Evolutionary conservation across 306 rosid species (phyloP), one percentile per base, ranked within the genome.

Genomic region (Gynostemma pentaphyllum): DNA sequence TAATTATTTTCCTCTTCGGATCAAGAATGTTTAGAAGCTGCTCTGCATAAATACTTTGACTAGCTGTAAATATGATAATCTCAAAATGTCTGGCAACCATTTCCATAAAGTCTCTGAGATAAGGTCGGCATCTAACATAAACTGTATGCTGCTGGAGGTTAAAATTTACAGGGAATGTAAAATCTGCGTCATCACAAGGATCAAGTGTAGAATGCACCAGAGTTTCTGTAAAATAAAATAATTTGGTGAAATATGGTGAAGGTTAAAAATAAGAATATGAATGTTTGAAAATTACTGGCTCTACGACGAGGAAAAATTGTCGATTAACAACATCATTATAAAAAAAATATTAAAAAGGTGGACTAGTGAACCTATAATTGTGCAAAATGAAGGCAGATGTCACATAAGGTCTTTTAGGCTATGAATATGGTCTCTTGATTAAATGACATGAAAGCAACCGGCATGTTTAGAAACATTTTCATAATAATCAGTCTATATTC

Each of bases 1-100:
- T 95, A 57, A 92, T 84, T 73, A 88, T 85, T 81, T 84, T 92
- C 70, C 99, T 83, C 81, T 82, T 92, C 7, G 99, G 99, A 79
- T 92, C 99, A 69, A 88, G 84, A 72, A 92, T 94, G 51, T 92
- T 92, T 29, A 88, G 86, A 65, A 92, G 99, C 81, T 92, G 96
- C 73, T 92, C 99, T 4, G 99, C 99, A 70, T 92, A 92, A 71
- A 92, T 92, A 69, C 99, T 88, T 77, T 92, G 99, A 80, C 99
- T 92, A 16, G 99, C 99, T 54, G 99, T 92, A 79, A 92, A 92
- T 67, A 92, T 88, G 59, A 88, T 88, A 68, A 92, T 88, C 84
- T 92, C 99, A 29, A 92, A 92, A 72, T 82, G 85, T 13, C 76
- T 66, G 54, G 99, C 79, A 76, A 86, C 87, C 45, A 80, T 79